A percentile compares a stretch with the other conserved stretches of the same genome.
phyloP scores from a whole-genome alignment of 2,329 filamentous ascomycete species.

The Chaetomium strumarium region DNA sequence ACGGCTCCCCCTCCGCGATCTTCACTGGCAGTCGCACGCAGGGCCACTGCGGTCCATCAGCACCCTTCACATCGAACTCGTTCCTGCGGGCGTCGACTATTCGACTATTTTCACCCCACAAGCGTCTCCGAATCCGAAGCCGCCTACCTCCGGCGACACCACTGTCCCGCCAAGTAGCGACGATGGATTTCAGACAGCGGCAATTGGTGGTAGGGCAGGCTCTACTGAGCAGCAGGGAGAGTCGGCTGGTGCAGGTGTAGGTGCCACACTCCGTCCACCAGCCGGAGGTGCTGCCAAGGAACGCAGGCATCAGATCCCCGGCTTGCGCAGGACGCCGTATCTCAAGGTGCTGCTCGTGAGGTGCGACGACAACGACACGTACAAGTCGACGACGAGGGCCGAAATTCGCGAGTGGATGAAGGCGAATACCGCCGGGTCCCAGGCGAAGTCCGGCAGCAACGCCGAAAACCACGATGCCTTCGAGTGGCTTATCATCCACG shows the following conservation, averaged over 20 bases:
- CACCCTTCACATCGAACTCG: slow-evolving; percentile 82
- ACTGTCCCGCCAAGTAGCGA: slow-evolving; percentile 35
- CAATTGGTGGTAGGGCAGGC: slow-evolving; percentile 37
- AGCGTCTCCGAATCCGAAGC: slow-evolving; percentile 30
- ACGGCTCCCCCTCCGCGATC: slow-evolving; percentile 78
- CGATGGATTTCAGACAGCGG: slow-evolving; percentile 58
- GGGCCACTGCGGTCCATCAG: slow-evolving; percentile 90
- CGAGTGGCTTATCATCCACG: slow-evolving; percentile 91
- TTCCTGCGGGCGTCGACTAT: slow-evolving; percentile 54
- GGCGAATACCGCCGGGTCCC: slow-evolving; percentile 56
- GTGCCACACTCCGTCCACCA: slow-evolving; percentile 30
- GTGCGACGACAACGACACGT: slow-evolving; percentile 93
- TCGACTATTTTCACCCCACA: slow-evolving; percentile 32
- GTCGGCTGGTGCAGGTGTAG: slow-evolving; percentile 28
- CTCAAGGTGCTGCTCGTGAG: slow-evolving; percentile 83
- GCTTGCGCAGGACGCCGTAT: slow-evolving; percentile 86
- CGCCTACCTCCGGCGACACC: slow-evolving; percentile 27
- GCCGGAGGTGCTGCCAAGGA: slow-evolving; percentile 39
- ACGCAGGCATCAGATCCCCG: slow-evolving; percentile 90
- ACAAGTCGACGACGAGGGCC: slow-evolving; percentile 73
- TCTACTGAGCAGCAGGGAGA: slow-evolving; percentile 38
- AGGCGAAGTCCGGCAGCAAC: slow-evolving; percentile 51
- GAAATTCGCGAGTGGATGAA: slow-evolving; percentile 90
- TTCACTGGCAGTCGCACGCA: slow-evolving; percentile 94
- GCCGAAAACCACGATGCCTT: slow-evolving; percentile 94